Base-by-base conservation (phyloP, 108 stramenopile species). In the Skeletonema tropicum region DNA sequence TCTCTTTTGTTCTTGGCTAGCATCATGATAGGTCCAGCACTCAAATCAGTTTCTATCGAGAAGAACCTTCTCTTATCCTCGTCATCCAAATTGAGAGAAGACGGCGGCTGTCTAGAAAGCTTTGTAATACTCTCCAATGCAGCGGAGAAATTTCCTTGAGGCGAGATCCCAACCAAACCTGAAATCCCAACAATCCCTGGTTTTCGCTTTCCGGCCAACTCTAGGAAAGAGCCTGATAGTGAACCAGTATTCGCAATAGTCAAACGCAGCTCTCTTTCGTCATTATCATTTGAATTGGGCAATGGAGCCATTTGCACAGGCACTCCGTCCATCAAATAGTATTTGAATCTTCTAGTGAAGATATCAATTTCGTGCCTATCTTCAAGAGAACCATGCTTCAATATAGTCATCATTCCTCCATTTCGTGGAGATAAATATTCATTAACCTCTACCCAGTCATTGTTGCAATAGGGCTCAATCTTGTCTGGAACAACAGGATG, bases 241-340 rank as follows among this genome's bases (percentile, higher is more conserved):
- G 61, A 60, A 29, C 25, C 11, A 3, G 71, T 30, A 32, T 60
- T 60, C 46, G 38, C 77, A 17, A 77, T 63, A 7, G 52, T 73
- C 64, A 77, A 67, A 1, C 80, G 70, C 35, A 82, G 45, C 9
- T 73, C 71, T 45, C 68, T 66, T 48, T 77, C 76, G 60, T 77
- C 80, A 31, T 36, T 73, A 2, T 21, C 41, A 19, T 49, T 63
- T 5, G 30, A 31, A 35, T 64, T 77, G 14, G 63, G 11, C 13
- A 46, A 64, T 19, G 62, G 29, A 0, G 77, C 60, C 2, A 77
- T 33, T 32, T 73, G 59, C 3, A 82, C 80, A 6, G 80, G 80
- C 26, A 82, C 80, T 30, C 80, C 80, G 49, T 82, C 80, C 71
- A 77, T 73, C 1, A 82, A 63, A 55, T 73, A 82, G 48, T 77